Evolutionary conservation across 2,329 filamentous ascomycete species (phyloP).

Genomic region (Epichloe elymi): DNA sequence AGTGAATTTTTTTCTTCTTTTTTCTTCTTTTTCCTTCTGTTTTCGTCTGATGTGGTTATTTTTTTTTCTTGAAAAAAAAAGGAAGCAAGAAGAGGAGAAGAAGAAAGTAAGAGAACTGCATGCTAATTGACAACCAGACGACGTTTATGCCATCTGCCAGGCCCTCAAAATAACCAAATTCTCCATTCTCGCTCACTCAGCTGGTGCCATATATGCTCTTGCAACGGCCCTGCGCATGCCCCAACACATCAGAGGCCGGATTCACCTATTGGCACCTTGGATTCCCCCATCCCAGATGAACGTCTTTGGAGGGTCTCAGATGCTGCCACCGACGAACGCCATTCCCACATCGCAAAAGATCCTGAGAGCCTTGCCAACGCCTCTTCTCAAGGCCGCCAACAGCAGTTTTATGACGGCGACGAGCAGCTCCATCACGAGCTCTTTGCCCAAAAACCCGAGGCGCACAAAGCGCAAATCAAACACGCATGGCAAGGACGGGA

Average conservation of each 20-base stretch:
- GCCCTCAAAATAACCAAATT: conserved; percentile 88
- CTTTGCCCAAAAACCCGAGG: conserved; percentile 53
- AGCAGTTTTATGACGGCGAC: conserved; percentile 91
- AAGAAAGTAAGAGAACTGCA: too few relatives aligned
- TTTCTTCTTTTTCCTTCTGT: too few relatives aligned
- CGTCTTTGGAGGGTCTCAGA: conserved; percentile 59
- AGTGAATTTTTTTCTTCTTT: conserved; percentile 17
- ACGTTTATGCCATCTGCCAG: conserved; percentile 90
- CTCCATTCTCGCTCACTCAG: conserved; percentile 89
- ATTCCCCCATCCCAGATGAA: conserved; percentile 96
- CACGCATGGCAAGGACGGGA: conserved; percentile 24
- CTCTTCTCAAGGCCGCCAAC: conserved; percentile 86
- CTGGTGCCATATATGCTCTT: conserved; percentile 93
- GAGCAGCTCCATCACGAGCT: conserved; percentile 71
- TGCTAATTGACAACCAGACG: conserved; percentile 34
- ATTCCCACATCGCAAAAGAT: conserved; percentile 88
- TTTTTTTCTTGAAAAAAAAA: background rate
- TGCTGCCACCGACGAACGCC: conserved; percentile 66
- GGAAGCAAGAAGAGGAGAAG: background rate
- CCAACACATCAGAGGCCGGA: conserved; percentile 84
- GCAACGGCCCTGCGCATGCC: conserved; percentile 93
- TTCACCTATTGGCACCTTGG: conserved; percentile 91
- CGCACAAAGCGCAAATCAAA: conserved; percentile 46
- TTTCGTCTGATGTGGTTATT: background rate
- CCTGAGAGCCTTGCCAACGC: conserved; percentile 75